Conservation (phyloP, 1,284 basidiomycete species). For the Papiliotrema flavescens region DNA sequence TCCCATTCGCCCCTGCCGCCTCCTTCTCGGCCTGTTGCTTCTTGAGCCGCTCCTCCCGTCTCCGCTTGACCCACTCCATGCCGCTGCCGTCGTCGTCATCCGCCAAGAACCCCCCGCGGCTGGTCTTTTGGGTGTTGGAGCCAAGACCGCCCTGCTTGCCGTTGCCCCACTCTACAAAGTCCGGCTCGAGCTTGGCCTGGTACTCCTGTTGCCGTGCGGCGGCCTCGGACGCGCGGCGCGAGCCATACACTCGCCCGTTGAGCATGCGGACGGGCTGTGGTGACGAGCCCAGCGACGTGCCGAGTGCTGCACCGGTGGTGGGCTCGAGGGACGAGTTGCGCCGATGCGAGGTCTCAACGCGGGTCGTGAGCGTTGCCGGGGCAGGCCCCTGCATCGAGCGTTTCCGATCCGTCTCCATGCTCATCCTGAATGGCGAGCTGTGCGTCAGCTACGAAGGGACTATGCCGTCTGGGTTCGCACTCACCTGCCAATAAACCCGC, state of each 20-base stretch:
- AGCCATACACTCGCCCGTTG: slow-evolving; percentile 48
- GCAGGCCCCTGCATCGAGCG: slow-evolving; percentile 27
- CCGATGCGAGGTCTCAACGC: slow-evolving; percentile 13
- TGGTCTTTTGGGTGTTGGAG: slow-evolving; percentile 1
- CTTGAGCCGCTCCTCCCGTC: slow-evolving; percentile 41
- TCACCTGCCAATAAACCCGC: slow-evolving; percentile 41
- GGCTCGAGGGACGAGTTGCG: slow-evolving; percentile 31
- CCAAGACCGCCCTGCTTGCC: slow-evolving; percentile 13
- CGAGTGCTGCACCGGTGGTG: background rate
- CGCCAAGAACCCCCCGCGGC: slow-evolving; percentile 13
- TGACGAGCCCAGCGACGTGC: slow-evolving; percentile 14
- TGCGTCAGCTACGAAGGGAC: too few species aligned
- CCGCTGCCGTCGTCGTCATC: slow-evolving; percentile 48
- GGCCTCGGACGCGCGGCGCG: slow-evolving; percentile 38
- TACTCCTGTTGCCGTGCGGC: slow-evolving; percentile 25
- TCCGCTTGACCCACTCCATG: slow-evolving; percentile 47
- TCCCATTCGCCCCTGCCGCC: slow-evolving; percentile 1
- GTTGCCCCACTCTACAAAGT: slow-evolving; percentile 47
- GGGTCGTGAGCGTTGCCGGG: slow-evolving; percentile 2
- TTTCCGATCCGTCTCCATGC: slow-evolving; percentile 30
- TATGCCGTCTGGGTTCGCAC: too few species aligned
- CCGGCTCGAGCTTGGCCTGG: slow-evolving; percentile 37
- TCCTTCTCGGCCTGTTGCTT: slow-evolving; percentile 20
- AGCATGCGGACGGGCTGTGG: slow-evolving; percentile 40
- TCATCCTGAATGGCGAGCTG: slow-evolving; percentile 42